These are phyloP conservation scores for Baorangia bicolor DNA, from an alignment of 768 basidiomycete genomes.

Conservation along the genomic window DNA sequence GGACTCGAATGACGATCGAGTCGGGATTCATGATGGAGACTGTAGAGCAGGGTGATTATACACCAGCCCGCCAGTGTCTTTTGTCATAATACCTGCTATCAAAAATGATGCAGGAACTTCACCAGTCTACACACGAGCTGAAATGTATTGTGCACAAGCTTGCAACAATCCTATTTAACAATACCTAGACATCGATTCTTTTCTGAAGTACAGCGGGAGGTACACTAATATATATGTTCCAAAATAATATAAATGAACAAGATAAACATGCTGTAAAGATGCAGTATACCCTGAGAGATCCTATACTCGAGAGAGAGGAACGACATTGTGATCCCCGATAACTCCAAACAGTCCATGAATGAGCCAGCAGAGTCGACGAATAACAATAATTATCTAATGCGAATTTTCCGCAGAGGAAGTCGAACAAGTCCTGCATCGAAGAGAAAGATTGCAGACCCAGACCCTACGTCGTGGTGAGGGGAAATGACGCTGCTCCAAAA, in stretches of 20 bases:
- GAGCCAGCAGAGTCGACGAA: slow-evolving; percentile 25
- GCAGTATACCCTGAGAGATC: slow-evolving; percentile 35
- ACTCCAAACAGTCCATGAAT: slow-evolving; percentile 34
- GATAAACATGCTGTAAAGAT: slow-evolving; percentile 37
- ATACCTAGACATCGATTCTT: slow-evolving; percentile 3
- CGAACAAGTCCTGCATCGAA: slow-evolving; percentile 7
- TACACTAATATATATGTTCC: slow-evolving; percentile 35
- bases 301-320: slow-evolving; percentile 28
- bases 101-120: neutral
- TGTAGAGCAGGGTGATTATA: neutral
- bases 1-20: slow-evolving; percentile 37
- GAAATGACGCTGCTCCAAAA: neutral
- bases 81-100: neutral
- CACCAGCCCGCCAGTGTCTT: too few relatives aligned
- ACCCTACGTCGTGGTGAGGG: neutral
- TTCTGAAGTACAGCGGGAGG: slow-evolving; percentile 19
- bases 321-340: slow-evolving; percentile 23
- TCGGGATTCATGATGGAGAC: slow-evolving; percentile 16
- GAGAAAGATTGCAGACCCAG: neutral
- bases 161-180: slow-evolving; percentile 17
- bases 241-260: slow-evolving; percentile 40
- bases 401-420: slow-evolving; percentile 21
- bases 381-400: slow-evolving; percentile 34
- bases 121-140: too few relatives aligned
- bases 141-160: neutral